Base-by-base conservation (phyloP, 2,329 filamentous ascomycete genomes). In the Fonsecaea monophora region DNA sequence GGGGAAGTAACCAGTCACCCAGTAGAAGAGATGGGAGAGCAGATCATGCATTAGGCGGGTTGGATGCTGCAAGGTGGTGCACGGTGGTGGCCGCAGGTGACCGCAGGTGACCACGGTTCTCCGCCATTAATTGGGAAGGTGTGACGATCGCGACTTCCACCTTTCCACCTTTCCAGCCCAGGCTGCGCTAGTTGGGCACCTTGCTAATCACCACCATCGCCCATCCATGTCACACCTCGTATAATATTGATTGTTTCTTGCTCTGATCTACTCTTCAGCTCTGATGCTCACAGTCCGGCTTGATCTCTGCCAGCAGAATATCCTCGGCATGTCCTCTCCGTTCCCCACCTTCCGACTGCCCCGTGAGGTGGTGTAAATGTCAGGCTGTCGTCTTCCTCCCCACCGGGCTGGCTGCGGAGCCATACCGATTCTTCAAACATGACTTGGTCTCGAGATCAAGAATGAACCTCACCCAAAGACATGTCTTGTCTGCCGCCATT, bases 391-490 rank as follows among this genome's bases (percentile, higher is more conserved):
- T 50, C 53, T 35, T 32, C n/a, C 62, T 18, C 32, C 35, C 35
- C 59, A 40, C 45, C 35, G 62, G 65, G 67, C 65, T 68, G 65
- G 61, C 60, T 58, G 62, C 53, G 53, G 42, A 62, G 62, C 60
- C 67, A 64, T 34, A 45, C 34, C 60, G 53, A 63, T 34, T 40
- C 13, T 34, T 15, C 55, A 62, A 70, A 62, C 32, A 70, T 70
- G 68, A 56, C 8, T 65, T 50, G 55, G 66, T 30, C 54, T 62
- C 64, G 45, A 71, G 50, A 62, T 66, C 64, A 59, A 71, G 50
- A 58, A 83, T 84, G 82, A 78, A 76, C 77, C 75, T 82, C 73
- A 77, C 76, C 72, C 77, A 74, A 74, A 80, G 78, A 71, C 77
- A 83, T 73, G 70, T 82, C 61, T 68, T 79, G 62, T 68, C 82